A percentile compares a stretch with the other conserved stretches of the same genome.
Evolutionary conservation across 2,329 filamentous ascomycete genomes (phyloP).

Genomic region (Orbilia blumenaviensis): DNA sequence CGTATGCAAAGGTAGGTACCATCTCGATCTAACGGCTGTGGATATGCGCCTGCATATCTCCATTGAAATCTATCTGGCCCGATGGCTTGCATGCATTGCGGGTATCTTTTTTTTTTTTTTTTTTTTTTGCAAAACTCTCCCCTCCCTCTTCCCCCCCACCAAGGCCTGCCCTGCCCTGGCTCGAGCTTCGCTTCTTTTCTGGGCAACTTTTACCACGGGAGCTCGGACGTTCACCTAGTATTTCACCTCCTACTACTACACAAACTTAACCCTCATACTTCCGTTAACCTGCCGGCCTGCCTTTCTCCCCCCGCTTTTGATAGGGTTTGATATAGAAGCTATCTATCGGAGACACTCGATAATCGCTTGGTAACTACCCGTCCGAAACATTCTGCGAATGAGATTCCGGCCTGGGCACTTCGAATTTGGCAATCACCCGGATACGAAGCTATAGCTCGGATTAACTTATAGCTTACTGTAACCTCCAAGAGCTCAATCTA

Average conservation of each 20-base stretch:
- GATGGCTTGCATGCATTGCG: conserved; percentile 8
- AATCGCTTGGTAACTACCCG: neutral
- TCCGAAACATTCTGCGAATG: conserved; percentile 10
- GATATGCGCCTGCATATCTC: too few species aligned
- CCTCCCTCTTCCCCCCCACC: neutral
- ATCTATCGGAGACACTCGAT: conserved; percentile 10
- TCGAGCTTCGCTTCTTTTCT: conserved; percentile 21
- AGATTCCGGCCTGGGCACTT: neutral
- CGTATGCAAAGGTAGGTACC: neutral
- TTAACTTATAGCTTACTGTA: neutral
- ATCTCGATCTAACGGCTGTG: neutral
- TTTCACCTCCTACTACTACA: neutral
- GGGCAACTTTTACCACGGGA: conserved; percentile 9
- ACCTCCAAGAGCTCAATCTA: neutral
- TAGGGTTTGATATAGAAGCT: conserved; percentile 2
- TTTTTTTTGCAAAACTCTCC: too few species aligned
- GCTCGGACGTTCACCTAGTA: neutral
- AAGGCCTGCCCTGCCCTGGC: neutral
- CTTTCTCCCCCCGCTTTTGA: conserved; percentile 1
- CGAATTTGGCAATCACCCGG: conserved; percentile 15
- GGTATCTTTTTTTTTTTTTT: too few species aligned
- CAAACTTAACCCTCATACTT: too few species aligned
- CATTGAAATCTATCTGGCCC: conserved; percentile 8
- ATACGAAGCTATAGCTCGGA: conserved; percentile 18
- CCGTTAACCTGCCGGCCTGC: too few species aligned